These are phyloP conservation scores for Oxyria digyna DNA, from an alignment of 148 eudicot genomes.

Conservation along the genomic window DNA sequence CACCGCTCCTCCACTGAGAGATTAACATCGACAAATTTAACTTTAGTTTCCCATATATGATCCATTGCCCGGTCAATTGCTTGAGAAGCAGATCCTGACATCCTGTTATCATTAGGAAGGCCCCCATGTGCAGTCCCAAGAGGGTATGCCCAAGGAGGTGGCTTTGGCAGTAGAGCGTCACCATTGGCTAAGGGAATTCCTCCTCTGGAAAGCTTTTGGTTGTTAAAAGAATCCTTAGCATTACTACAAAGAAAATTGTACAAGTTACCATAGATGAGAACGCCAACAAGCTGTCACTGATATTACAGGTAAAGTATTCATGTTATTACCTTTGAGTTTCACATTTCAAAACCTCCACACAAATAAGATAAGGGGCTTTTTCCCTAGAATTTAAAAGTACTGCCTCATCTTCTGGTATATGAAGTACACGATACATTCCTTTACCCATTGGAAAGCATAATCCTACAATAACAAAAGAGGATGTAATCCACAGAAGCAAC, in stretches of 20 bases:
- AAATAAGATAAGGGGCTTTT: conserved; percentile 90
- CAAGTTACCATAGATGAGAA: background rate
- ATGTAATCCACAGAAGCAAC: background rate
- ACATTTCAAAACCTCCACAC: conserved; percentile 84
- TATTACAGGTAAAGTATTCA: background rate
- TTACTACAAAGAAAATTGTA: conserved; percentile 15
- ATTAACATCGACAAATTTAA: conserved; percentile 68
- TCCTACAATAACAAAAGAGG: conserved; percentile 29
- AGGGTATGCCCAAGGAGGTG: conserved; percentile 98
- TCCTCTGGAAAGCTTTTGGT: conserved; percentile 76
- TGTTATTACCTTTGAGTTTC: conserved; percentile 59
- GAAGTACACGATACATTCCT: conserved; percentile 78
- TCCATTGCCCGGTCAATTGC: conserved; percentile 96
- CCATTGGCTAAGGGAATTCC: conserved; percentile 97
- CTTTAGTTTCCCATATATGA: conserved; percentile 72
- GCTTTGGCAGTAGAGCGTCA: conserved; percentile 80
- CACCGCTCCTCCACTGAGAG: conserved; percentile 62
- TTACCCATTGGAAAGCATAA: conserved; percentile 93
- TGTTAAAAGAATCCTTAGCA: conserved; percentile 47
- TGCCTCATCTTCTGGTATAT: conserved; percentile 98
- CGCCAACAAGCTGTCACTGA: background rate
- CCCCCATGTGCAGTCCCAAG: conserved; percentile 64
- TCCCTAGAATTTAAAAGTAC: conserved; percentile 89
- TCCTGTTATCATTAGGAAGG: conserved; percentile 57
- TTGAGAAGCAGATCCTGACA: conserved; percentile 88